Evolutionary conservation across 768 basidiomycete genomes (phyloP), one percentile per base, ranked within the genome.

Genomic region (Cantharellus cinnabarinus): DNA sequence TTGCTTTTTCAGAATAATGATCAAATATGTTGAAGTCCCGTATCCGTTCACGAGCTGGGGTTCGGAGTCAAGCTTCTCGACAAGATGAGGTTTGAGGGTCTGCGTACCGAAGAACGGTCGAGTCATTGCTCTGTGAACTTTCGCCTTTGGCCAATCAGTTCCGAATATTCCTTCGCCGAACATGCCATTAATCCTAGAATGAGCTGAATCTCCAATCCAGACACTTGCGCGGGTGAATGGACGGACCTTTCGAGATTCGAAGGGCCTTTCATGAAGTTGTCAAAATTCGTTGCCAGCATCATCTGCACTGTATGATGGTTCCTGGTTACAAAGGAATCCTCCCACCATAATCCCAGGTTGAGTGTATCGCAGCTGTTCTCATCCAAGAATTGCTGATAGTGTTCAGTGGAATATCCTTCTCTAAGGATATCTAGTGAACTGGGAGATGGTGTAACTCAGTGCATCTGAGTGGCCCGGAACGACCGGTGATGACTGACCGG

Each of bases 111-210:
- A 85, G 71, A 85, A 84, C 0, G 83, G 83, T 0, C 83, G 77
- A 0, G 81, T 80, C 71, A 85, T 81, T 2, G 73, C 65, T 5
- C 82, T 77, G 66, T 84, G 82, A 63, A 81, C 82, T 79, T 80
- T 85, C 83, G 83, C 84, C 68, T 77, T 73, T 15, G 5, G 39
- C 15, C 56, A 37, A 61, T 70, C 68, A 1, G 66, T 62, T 29
- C 65, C 67, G 63, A 71, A 71, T 7, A 71, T 69, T 4, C 70
- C 70, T 58, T 66, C 66, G 1, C 69, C 70, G 4, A 69, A 61
- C 52, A 70, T 65, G 37, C 60, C 65, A 10, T 29, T 10, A 10
- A 48, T 48, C 10, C 44, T 48, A 29, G 10, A 29, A 48, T 10
- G 44, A 48, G 29, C 10, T 10, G 29, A 48, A 48, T 10, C 29